Percentiles rank a stretch among this genome's conserved stretches.
Conservation (phyloP, 441 rosid genomes). For the Macaranga tanarius region DNA sequence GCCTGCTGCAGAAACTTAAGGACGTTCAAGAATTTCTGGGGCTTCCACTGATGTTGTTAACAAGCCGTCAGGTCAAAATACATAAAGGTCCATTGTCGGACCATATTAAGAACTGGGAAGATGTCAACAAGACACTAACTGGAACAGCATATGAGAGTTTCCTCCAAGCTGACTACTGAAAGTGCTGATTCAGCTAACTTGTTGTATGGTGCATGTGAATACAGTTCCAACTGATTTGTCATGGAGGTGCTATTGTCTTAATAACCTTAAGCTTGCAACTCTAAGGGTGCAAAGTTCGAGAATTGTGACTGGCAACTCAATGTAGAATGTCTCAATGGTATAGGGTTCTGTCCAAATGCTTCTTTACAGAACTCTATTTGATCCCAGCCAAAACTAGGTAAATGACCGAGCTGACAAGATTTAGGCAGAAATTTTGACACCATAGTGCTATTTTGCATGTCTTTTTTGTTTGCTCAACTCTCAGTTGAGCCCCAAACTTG, state of each 20-base stretch:
- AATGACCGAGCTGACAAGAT: constrained; percentile 15
- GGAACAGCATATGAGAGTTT: constrained; percentile 71
- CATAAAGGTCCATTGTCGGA: constrained; percentile 69
- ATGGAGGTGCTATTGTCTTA: neutral
- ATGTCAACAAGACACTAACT: constrained; percentile 55
- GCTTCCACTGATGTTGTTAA: constrained; percentile 58
- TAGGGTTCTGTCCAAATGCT: neutral
- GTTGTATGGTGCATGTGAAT: constrained; percentile 26
- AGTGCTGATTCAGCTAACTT: constrained; percentile 20
- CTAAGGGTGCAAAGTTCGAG: neutral
- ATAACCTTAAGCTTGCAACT: neutral
- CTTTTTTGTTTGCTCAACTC: constrained; percentile 1
- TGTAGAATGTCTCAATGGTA: neutral
- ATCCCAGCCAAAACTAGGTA: neutral
- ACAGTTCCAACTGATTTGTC: constrained; percentile 28
- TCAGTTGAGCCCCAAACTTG: neutral
- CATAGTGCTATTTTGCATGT: neutral
- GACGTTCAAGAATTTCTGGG: constrained; percentile 72
- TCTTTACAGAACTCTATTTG: neutral
- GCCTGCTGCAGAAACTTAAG: constrained; percentile 59
- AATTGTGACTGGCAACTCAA: neutral
- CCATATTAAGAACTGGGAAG: constrained; percentile 78
- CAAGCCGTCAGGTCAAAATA: constrained; percentile 88
- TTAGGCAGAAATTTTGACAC: constrained; percentile 10
- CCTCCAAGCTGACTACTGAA: constrained; percentile 57